Percentiles rank a stretch among this genome's conserved stretches.
Conservation (phyloP, 1,284 basidiomycete species). For the Trichosporon ovoides region DNA sequence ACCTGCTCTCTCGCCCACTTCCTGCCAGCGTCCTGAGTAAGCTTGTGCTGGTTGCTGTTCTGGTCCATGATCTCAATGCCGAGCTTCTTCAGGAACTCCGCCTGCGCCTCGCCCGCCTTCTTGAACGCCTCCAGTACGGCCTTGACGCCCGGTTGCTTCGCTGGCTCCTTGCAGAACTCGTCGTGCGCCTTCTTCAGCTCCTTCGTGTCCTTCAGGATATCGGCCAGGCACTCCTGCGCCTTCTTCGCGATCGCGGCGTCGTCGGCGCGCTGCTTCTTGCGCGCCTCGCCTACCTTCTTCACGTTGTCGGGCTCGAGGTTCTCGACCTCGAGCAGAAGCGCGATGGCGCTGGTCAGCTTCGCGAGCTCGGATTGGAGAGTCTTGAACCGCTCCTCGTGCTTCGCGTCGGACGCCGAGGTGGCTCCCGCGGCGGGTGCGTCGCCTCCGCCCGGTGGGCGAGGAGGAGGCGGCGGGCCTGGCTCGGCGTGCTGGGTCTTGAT, state of each 20-base stretch:
- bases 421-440: constrained; percentile 10
- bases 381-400: constrained; percentile 15
- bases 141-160: constrained; percentile 29
- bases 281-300: constrained; percentile 28
- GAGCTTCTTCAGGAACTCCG: constrained; percentile 42
- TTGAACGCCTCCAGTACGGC: constrained; percentile 46
- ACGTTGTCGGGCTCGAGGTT: constrained; percentile 19
- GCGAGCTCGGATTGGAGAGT: constrained; percentile 36
- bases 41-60: constrained; percentile 45
- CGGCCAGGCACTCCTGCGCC: constrained; percentile 41
- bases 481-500: neutral
- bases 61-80: constrained; percentile 44
- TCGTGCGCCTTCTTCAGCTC: constrained; percentile 43
- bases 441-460: neutral
- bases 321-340: constrained; percentile 34
- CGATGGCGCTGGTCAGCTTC: constrained; percentile 34
- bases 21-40: constrained; percentile 40
- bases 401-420: neutral
- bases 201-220: constrained; percentile 38
- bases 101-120: constrained; percentile 38
- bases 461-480: neutral
- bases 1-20: constrained; percentile 45
- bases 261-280: constrained; percentile 38
- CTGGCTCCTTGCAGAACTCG: constrained; percentile 43
- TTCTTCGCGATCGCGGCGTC: constrained; percentile 40